These are phyloP conservation scores for Vishniacozyma victoriae DNA, from an alignment of 768 basidiomycete genomes.

Conservation along the genomic window DNA sequence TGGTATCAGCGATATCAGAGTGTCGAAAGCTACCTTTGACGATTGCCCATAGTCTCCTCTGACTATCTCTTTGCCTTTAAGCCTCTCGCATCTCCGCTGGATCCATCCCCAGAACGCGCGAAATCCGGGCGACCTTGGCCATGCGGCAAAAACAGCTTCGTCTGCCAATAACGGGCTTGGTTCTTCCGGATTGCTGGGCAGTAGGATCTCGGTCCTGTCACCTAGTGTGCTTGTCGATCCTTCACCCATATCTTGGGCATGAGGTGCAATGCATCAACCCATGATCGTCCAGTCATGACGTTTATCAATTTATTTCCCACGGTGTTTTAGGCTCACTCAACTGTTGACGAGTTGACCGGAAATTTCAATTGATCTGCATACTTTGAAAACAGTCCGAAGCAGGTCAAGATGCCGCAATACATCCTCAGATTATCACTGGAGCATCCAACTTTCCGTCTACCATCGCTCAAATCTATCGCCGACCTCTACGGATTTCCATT, in stretches of 20 bases:
- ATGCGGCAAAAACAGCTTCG: conserved; percentile 57
- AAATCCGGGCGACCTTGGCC: conserved; percentile 68
- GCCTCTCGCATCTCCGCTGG: conserved; percentile 67
- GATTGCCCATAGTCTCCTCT: conserved; percentile 28
- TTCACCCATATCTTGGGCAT: neutral
- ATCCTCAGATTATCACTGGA: conserved; percentile 74
- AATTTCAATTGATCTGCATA: neutral
- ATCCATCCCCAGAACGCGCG: conserved; percentile 69
- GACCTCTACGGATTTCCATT: conserved; percentile 66
- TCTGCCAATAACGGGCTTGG: conserved; percentile 23
- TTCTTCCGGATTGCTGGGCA: conserved; percentile 12
- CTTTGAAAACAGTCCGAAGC: too few species aligned
- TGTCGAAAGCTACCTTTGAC: neutral
- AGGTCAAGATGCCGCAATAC: conserved; percentile 47
- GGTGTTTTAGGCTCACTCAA: neutral
- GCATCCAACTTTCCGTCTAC: conserved; percentile 75
- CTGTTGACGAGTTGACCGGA: neutral
- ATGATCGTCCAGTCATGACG: neutral
- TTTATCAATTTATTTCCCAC: too few species aligned
- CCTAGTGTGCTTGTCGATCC: neutral
- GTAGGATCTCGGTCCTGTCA: conserved; percentile 1
- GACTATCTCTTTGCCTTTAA: conserved; percentile 61
- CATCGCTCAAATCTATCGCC: conserved; percentile 71
- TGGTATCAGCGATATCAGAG: conserved; percentile 13
- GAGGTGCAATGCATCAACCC: neutral